phyloP scores from a whole-genome alignment of 345 rosid species.

The Camelina hispida region DNA sequence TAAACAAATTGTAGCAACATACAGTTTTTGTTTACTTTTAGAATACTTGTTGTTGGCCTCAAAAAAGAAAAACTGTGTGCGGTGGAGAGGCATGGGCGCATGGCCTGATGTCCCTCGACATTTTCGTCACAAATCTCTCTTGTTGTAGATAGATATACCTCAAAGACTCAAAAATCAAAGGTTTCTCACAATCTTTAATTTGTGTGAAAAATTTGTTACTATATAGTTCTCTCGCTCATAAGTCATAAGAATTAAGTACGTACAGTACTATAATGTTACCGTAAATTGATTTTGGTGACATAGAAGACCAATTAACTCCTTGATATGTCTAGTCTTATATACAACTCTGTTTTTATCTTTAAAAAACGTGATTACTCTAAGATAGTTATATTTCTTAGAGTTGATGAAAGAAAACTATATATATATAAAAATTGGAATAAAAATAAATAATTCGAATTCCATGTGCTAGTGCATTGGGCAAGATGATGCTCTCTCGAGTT shows the following conservation, averaged over 20 bases:
- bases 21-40: no score
- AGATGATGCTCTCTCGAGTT: slow-evolving; percentile 18
- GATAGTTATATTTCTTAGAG: background rate
- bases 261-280: no score
- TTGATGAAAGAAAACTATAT: background rate
- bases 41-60: no score
- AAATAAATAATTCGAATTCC: background rate
- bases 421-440: background rate
- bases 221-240: no score
- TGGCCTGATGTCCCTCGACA: no score
- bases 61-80: no score
- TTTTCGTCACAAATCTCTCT: no score
- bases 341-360: background rate
- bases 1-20: no score
- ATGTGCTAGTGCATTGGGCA: slow-evolving; percentile 36
- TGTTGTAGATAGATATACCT: background rate
- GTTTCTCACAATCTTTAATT: background rate
- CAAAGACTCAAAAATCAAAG: background rate
- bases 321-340: background rate
- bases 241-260: background rate
- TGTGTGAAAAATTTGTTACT: background rate
- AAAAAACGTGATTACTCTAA: background rate
- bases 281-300: background rate
- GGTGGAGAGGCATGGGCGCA: no score
- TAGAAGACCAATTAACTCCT: background rate